These are phyloP conservation scores for Aulographum hederae DNA, from an alignment of 2,329 filamentous ascomycete genomes.

Conservation along the genomic window DNA sequence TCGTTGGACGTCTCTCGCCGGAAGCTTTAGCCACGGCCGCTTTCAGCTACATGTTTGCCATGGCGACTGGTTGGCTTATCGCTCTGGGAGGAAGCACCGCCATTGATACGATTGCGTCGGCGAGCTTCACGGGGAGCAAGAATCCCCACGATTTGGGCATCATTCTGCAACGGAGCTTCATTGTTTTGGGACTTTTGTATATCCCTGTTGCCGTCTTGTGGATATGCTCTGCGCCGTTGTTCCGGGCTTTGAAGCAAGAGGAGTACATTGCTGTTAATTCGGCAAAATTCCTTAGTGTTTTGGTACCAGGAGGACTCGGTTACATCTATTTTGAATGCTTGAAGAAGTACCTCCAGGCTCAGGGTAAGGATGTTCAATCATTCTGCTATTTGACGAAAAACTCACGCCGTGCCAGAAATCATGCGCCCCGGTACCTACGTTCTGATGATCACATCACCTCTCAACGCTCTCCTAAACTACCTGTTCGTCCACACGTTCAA, in stretches of 20 bases:
- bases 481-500: slow-evolving; percentile 56
- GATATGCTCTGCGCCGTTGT: slow-evolving; percentile 57
- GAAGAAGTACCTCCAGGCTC: slow-evolving; percentile 40
- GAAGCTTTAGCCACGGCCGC: slow-evolving; percentile 67
- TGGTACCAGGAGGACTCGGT: slow-evolving; percentile 67
- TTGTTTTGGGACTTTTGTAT: slow-evolving; percentile 58
- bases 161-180: slow-evolving; percentile 56
- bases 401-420: slow-evolving; percentile 25
- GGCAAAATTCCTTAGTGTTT: slow-evolving; percentile 49
- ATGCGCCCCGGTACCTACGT: slow-evolving; percentile 48
- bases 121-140: slow-evolving; percentile 62
- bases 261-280: slow-evolving; percentile 58
- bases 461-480: slow-evolving; percentile 40
- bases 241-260: slow-evolving; percentile 58
- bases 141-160: slow-evolving; percentile 65
- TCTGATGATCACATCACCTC: slow-evolving; percentile 39
- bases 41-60: slow-evolving; percentile 88
- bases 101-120: slow-evolving; percentile 68
- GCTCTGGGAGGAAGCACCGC: slow-evolving; percentile 73
- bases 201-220: slow-evolving; percentile 54
- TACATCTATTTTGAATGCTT: slow-evolving; percentile 78
- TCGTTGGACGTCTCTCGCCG: slow-evolving; percentile 62
- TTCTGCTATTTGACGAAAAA: background rate
- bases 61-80: slow-evolving; percentile 76
- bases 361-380: slow-evolving; percentile 22